Evolutionary conservation across 768 basidiomycete genomes (phyloP).

Genomic region (Suillus americanus): DNA sequence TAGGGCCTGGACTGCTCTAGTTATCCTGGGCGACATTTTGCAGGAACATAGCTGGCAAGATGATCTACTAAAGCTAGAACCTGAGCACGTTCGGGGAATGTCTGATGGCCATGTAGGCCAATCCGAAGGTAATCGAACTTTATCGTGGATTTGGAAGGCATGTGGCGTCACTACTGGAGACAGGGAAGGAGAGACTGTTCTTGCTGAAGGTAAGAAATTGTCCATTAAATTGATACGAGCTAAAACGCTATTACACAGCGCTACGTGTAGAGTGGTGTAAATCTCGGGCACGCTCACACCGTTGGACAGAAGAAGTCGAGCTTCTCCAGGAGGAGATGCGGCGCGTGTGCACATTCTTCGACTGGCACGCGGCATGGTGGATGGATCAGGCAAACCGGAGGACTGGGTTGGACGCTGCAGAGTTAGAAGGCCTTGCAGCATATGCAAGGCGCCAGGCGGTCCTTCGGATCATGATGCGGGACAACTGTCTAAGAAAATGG

Average conservation of each 20-base stretch:
- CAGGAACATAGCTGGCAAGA: background rate
- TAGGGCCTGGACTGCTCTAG: constrained; percentile 8
- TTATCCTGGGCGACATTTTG: background rate
- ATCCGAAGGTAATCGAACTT: constrained; percentile 7
- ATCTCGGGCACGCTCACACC: background rate
- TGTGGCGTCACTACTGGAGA: background rate
- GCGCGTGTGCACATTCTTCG: background rate
- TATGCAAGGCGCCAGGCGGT: background rate
- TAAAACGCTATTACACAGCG: background rate
- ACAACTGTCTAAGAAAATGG: background rate
- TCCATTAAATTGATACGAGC: background rate
- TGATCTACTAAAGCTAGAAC: background rate
- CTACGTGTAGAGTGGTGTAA: constrained; percentile 12
- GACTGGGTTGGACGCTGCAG: background rate
- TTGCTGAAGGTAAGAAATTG: background rate
- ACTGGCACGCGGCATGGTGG: constrained; percentile 1
- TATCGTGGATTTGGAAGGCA: constrained; percentile 1
- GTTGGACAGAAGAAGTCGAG: constrained; percentile 6
- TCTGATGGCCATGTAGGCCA: background rate
- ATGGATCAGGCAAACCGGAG: background rate
- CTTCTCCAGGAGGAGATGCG: constrained; percentile 8
- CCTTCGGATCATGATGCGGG: background rate
- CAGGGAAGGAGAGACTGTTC: background rate
- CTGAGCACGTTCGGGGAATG: constrained; percentile 1
- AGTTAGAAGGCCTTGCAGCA: background rate